phyloP scores from a whole-genome alignment of 1,139 yeast genomes.

The Saccharomycopsis crataegensis region DNA sequence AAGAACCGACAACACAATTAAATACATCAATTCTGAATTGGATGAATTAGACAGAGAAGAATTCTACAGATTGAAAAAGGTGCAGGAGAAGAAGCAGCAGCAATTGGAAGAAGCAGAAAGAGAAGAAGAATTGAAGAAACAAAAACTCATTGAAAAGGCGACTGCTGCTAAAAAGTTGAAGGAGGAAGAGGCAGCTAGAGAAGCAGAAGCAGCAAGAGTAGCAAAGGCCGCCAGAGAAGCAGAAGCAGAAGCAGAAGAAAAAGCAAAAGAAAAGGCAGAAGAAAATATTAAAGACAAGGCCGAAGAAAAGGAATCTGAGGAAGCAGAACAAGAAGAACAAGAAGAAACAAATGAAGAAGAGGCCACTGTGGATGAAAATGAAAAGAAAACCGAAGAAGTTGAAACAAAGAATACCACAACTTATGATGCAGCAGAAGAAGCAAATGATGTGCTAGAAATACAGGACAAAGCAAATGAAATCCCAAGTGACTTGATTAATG shows the following conservation, averaged over 20 bases:
- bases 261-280: not conserved
- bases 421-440: slow-evolving; percentile 34
- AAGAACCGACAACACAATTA: slow-evolving; percentile 91
- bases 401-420: not conserved
- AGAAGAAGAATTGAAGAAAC: slow-evolving; percentile 35
- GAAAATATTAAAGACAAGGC: not conserved
- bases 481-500: slow-evolving; percentile 14
- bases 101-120: slow-evolving; percentile 61
- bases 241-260: slow-evolving; percentile 15
- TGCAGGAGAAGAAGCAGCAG: slow-evolving; percentile 90
- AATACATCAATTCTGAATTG: slow-evolving; percentile 87
- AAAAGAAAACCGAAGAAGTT: not conserved
- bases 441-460: slow-evolving; percentile 15
- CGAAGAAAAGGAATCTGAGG: not conserved
- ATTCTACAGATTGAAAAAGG: slow-evolving; percentile 91
- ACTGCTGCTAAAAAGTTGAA: not conserved
- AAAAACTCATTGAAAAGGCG: not conserved
- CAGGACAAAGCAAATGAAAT: slow-evolving; percentile 1
- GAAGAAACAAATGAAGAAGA: slow-evolving; percentile 8
- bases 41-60: slow-evolving; percentile 98
- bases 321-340: not conserved
- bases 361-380: slow-evolving; percentile 17
- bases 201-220: slow-evolving; percentile 1
- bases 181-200: not conserved
- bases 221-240: not conserved